These are phyloP conservation scores for Vitis hybrid DNA, from an alignment of 177 flowering plant species.

Conservation along the genomic window DNA sequence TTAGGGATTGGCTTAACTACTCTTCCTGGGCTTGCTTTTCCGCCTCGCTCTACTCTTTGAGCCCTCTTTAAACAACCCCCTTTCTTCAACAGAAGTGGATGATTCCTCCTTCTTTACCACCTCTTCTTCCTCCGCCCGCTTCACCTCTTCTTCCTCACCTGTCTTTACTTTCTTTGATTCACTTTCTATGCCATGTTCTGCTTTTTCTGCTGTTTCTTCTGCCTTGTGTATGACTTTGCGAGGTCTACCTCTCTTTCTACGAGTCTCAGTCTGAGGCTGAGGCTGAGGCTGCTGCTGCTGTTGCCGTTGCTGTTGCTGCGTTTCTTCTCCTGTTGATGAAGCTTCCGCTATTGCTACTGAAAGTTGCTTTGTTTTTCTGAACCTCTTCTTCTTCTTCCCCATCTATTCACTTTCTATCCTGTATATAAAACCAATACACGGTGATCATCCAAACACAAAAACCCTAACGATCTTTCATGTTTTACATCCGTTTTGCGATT, in stretches of 20 bases:
- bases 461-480: background rate
- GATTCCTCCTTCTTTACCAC: conserved; percentile 4
- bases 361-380: conserved; percentile 38
- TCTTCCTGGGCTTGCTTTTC: conserved; percentile 62
- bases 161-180: conserved; percentile 25
- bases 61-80: conserved; percentile 5
- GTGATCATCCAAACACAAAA: background rate
- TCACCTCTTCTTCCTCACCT: conserved; percentile 7
- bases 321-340: conserved; percentile 25
- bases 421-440: background rate
- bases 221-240: conserved; percentile 38
- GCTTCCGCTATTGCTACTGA: conserved; percentile 45
- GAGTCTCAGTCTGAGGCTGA: conserved; percentile 22
- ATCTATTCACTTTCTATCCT: conserved; percentile 19
- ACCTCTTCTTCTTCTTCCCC: conserved; percentile 51
- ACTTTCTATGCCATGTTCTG: conserved; percentile 7
- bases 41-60: conserved; percentile 46
- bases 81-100: background rate
- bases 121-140: background rate
- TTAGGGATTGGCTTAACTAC: conserved; percentile 24
- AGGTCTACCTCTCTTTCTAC: conserved; percentile 66
- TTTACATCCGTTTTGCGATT: background rate
- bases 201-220: conserved; percentile 15
- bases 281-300: background rate
- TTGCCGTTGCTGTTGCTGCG: conserved; percentile 6